A percentile compares a stretch with the other conserved stretches of the same genome.
phyloP scores from a whole-genome alignment of 2,329 filamentous ascomycete species.

The Stagonosporopsis chrysanthemi region DNA sequence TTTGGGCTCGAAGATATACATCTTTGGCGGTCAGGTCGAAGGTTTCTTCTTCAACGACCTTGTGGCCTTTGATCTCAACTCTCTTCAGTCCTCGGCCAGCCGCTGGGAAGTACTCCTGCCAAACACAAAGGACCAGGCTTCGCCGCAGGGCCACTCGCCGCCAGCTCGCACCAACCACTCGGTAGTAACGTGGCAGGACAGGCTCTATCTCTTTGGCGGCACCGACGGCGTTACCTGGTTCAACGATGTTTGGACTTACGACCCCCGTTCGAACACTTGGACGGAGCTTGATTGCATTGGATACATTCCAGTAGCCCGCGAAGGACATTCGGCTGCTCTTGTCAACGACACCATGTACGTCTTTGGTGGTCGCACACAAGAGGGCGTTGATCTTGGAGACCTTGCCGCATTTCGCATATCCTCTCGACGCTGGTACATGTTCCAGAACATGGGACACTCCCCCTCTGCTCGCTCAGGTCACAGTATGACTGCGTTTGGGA shows the following conservation, averaged over 20 bases:
- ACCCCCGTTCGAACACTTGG: conserved; percentile 84
- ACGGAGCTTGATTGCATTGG: conserved; percentile 92
- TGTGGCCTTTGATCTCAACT: conserved; percentile 93
- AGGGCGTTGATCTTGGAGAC: conserved; percentile 90
- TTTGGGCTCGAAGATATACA: conserved; percentile 93
- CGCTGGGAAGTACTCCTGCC: conserved; percentile 92
- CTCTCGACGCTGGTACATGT: conserved; percentile 95
- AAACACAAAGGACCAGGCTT: conserved; percentile 68
- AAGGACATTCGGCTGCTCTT: conserved; percentile 91
- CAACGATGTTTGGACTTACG: conserved; percentile 98
- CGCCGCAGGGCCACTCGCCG: conserved; percentile 57
- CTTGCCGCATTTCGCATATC: conserved; percentile 84
- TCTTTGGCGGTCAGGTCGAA: conserved; percentile 97
- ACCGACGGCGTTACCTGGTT: conserved; percentile 98
- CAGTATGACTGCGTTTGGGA: conserved; percentile 95
- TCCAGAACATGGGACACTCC: conserved; percentile 98
- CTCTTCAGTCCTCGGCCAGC: conserved; percentile 87
- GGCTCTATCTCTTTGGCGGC: conserved; percentile 95
- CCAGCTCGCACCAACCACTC: conserved; percentile 95
- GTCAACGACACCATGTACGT: conserved; percentile 99
- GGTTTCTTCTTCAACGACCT: conserved; percentile 98
- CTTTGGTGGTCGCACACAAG: conserved; percentile 93
- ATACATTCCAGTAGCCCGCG: conserved; percentile 91
- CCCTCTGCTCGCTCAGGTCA: conserved; percentile 93
- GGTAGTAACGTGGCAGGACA: conserved; percentile 89